Percentiles rank a stretch among this genome's conserved stretches.
Conservation (phyloP, 1,139 yeast genomes). For the Fermentozyma sake region DNA sequence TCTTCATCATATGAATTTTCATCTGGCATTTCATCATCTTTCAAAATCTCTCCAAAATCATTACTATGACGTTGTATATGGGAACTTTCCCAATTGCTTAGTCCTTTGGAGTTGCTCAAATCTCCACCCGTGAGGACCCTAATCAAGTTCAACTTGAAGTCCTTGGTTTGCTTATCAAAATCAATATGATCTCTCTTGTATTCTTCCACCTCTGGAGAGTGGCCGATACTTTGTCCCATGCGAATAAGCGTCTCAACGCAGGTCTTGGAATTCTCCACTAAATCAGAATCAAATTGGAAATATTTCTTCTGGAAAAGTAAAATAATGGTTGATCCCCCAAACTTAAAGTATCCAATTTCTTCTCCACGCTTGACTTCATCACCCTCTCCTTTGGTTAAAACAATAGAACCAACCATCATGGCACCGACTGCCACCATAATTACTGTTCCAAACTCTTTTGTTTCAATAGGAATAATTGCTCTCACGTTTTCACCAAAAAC, state of each 20-base stretch:
- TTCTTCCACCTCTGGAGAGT: slow-evolving; percentile 49
- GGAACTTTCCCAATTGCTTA: slow-evolving; percentile 38
- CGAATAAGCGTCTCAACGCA: slow-evolving; percentile 78
- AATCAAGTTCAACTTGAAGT: slow-evolving; percentile 49
- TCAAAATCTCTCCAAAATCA: slow-evolving; percentile 16
- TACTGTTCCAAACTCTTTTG: slow-evolving; percentile 71
- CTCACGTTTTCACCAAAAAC: slow-evolving; percentile 92
- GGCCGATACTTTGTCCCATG: slow-evolving; percentile 93
- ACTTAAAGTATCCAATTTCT: slow-evolving; percentile 90
- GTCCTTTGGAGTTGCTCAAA: slow-evolving; percentile 23
- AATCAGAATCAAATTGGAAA: slow-evolving; percentile 66
- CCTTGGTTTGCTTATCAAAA: slow-evolving; percentile 45
- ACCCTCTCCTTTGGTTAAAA: slow-evolving; percentile 64
- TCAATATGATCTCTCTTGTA: slow-evolving; percentile 44
- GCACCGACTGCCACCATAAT: slow-evolving; percentile 88
- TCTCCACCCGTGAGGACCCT: slow-evolving; percentile 60
- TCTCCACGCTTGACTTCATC: slow-evolving; percentile 62
- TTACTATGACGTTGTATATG: slow-evolving; percentile 20
- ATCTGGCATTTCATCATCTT: slow-evolving; percentile 12
- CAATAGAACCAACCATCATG: slow-evolving; percentile 96
- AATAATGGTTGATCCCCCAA: slow-evolving; percentile 90
- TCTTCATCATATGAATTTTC: slow-evolving; percentile 15
- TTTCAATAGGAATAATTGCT: slow-evolving; percentile 69
- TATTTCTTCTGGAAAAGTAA: slow-evolving; percentile 39
- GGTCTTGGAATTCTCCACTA: slow-evolving; percentile 60